Percentiles rank a stretch among this genome's conserved stretches.
phyloP scores from a whole-genome alignment of 805 yeast genomes.

The Saccharomycopsis babjevae region DNA sequence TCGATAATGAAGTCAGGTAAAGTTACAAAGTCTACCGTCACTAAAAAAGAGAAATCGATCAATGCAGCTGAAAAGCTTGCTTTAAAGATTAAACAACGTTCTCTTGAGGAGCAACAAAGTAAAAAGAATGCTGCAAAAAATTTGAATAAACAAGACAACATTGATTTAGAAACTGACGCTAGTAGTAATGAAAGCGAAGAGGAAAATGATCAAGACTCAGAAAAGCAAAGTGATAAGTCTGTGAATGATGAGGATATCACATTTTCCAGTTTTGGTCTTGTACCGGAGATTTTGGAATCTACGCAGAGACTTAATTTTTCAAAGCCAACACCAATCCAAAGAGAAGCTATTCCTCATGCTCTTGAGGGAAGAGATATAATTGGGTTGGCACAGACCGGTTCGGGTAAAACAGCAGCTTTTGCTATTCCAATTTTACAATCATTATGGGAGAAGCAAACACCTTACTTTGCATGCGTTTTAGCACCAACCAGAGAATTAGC shows the following conservation, averaged over 20 bases:
- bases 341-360: constrained; percentile 85
- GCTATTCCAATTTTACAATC: constrained; percentile 91
- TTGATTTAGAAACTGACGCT: background rate
- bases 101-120: constrained; percentile 23
- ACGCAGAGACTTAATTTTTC: constrained; percentile 63
- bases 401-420: constrained; percentile 98
- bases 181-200: background rate
- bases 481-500: constrained; percentile 84
- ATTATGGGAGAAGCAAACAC: constrained; percentile 79
- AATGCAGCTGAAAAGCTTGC: constrained; percentile 38
- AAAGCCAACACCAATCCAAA: constrained; percentile 90
- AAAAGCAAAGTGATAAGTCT: constrained; percentile 5
- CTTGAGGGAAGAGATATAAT: constrained; percentile 84
- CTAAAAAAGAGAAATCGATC: constrained; percentile 22
- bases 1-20: constrained; percentile 15
- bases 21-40: background rate
- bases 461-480: constrained; percentile 80
- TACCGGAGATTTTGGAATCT: constrained; percentile 74
- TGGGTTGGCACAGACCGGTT: constrained; percentile 95
- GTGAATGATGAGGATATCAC: constrained; percentile 18
- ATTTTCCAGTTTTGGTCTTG: constrained; percentile 51
- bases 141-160: constrained; percentile 6
- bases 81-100: constrained; percentile 41
- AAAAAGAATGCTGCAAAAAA: constrained; percentile 8
- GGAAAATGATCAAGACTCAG: background rate